A percentile compares a stretch with the other conserved stretches of the same genome.
Conservation (phyloP, 2,329 filamentous ascomycete species). For the Berkeleyomyces rouxiae region DNA sequence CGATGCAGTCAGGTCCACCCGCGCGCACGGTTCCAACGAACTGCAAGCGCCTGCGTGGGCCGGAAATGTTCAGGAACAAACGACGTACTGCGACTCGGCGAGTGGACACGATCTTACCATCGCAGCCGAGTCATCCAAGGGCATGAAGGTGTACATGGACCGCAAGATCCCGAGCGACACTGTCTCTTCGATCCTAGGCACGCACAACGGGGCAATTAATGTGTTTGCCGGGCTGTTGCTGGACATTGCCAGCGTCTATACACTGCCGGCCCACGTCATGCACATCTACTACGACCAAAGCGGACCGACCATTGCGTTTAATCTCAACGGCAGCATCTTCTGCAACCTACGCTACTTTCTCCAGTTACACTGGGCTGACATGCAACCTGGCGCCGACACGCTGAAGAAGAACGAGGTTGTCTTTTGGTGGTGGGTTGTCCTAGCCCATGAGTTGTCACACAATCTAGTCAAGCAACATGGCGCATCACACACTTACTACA, state of each 20-base stretch:
- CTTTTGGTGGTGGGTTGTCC: conserved; percentile 87
- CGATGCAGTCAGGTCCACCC: conserved; percentile 62
- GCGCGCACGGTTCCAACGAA: conserved; percentile 54
- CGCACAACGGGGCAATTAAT: conserved; percentile 46
- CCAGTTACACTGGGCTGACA: conserved; percentile 49
- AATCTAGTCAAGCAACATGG: conserved; percentile 72
- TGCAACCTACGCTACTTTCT: conserved; percentile 84
- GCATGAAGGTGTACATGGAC: conserved; percentile 58
- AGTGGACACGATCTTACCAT: conserved; percentile 58
- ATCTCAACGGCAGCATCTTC: conserved; percentile 71
- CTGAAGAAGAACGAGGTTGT: conserved; percentile 37
- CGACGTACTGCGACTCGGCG: conserved; percentile 69
- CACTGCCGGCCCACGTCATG: conserved; percentile 48
- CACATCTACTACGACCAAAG: conserved; percentile 76
- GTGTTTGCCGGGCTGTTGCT: conserved; percentile 52
- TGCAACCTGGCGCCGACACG: conserved; percentile 23
- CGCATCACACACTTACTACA: conserved; percentile 68
- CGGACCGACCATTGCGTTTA: conserved; percentile 83
- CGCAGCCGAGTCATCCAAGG: conserved; percentile 50
- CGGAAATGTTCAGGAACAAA: conserved; percentile 56
- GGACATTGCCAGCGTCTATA: conserved; percentile 57
- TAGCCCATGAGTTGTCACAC: conserved; percentile 90
- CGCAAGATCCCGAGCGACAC: conserved; percentile 28
- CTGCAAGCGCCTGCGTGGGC: conserved; percentile 60
- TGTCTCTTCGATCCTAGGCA: conserved; percentile 37